Base-by-base conservation (phyloP, 169 alveolate species). In the Amoebophrya sp. region DNA sequence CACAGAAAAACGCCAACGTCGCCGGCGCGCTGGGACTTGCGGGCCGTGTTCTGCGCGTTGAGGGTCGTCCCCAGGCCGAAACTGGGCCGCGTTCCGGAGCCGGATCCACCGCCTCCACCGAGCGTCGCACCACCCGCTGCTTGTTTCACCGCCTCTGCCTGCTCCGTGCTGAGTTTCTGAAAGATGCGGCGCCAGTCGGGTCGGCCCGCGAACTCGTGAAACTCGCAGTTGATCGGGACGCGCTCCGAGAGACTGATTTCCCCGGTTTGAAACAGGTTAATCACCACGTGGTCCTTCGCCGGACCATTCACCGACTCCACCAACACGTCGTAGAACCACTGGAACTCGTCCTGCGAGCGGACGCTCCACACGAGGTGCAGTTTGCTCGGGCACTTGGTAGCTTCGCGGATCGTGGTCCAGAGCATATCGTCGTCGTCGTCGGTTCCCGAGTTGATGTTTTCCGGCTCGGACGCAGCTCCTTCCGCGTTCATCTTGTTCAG, bases 281-380 rank as follows among this genome's bases (percentile, higher is more conserved):
- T 66, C 35, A 18, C 35, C 35, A 2, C 0, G 18, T n/a, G 35
- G 38, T 66, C 83, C 32, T n/a, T 66, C 35, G 83, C 83, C 18
- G 83, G 83, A 1, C 83, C 83, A 25, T 66, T 66, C 83, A 66
- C 35, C 83, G 83, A 66, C 35, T 66, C 83, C 83, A 25, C 35
- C 83, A 66, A n/a, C 12, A 18, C 29, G 35, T 18, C 39, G 35
- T 25, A n/a, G 18, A 66, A n/a, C 83, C 83, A 66, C 39, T 66
- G 38, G 83, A 66, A 66, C 1, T 66, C 83, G 35, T 18, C 39
- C 83, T n/a, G 7, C 29, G 29, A 25, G 83, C 83, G 83, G 32
- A n/a, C 83, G 83, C 29, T 66, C 83, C 35, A 66, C 39, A n/a
- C 83, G 7, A 25, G 35, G 83, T 25, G 83, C 10, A 66, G 83